Conservation (phyloP, 1,284 basidiomycete species). For the Irpex sp. region DNA sequence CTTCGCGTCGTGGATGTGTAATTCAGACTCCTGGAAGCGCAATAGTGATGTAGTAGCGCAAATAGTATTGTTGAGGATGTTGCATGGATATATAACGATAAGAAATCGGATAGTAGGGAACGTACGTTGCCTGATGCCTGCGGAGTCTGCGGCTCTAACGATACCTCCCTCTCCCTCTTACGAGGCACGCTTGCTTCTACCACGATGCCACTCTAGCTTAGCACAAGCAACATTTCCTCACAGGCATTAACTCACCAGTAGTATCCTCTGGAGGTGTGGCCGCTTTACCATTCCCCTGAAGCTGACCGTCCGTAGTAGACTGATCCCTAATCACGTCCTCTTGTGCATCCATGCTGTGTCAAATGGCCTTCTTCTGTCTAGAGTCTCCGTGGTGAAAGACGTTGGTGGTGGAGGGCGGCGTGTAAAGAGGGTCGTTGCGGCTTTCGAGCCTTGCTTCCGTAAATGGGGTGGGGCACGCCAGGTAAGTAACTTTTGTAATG, state of each 20-base stretch:
- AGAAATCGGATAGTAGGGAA: conserved; percentile 17
- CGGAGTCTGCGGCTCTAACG: conserved; percentile 61
- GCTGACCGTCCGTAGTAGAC: neutral
- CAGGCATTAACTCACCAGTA: neutral
- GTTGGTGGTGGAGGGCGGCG: neutral
- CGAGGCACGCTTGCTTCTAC: conserved; percentile 15
- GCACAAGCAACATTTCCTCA: neutral
- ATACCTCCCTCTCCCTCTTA: conserved; percentile 74
- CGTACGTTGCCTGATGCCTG: conserved; percentile 36
- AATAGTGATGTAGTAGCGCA: conserved; percentile 2
- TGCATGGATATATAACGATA: conserved; percentile 10
- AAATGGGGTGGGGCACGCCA: neutral
- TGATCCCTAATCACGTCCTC: neutral
- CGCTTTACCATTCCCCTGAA: neutral
- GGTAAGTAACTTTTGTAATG: conserved; percentile 3
- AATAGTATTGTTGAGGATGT: conserved; percentile 4
- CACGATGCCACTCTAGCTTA: neutral
- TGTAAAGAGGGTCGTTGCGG: neutral
- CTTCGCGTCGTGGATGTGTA: conserved; percentile 28
- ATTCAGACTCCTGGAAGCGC: conserved; percentile 39
- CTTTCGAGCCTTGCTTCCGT: neutral
- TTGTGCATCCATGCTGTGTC: neutral
- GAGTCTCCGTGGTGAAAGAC: neutral
- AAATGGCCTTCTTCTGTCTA: neutral
- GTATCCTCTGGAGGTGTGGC: conserved; percentile 9